Base-by-base conservation (phyloP, 345 rosid genomes). In the Erucastrum elatum region DNA sequence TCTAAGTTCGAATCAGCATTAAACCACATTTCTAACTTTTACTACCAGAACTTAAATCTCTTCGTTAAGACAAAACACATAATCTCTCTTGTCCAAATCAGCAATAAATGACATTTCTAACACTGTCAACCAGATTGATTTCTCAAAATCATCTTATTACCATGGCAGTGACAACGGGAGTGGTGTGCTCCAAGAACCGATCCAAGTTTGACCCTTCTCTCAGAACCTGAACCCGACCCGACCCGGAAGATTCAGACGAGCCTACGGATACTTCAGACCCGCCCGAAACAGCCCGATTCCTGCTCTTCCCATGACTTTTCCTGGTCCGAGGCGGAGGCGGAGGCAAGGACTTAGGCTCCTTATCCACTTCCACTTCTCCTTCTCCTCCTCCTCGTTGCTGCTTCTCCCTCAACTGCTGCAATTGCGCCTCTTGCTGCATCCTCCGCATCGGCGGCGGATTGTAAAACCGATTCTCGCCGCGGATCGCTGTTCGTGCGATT, bases 121-220 rank as follows among this genome's bases (percentile, higher is more conserved):
- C 13, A 9, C 16, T 0, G 11, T 17, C 8, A 1, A 64, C 13
- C 46, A 33, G 26, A 12, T 16, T 25, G 35, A 29, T 49, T 34
- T 2, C 37, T 29, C 3, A 29, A 26, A 25, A n/a, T 44, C 8
- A 35, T 2, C 71, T 83, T 71, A 75, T 83, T 71, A 94, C 98
- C 94, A 86, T 86, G 12, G 87, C 85, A 31, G 88, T 77, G 33
- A 94, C 97, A 27, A 82, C 35, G 4, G 97, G 98, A 72, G 97
- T 87, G 5, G 98, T 90, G 60, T 71, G 74, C 82, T 88, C 91
- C 90, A 94, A 86, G 90, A 94, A 94, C 76, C 94, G 88, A 91
- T 92, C 97, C 88, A 92, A 92, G 85, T 92, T 94, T 17, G 97
- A 84, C 37, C 71, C 79, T 46, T 74, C 79, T 21, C 13, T 64